These are phyloP conservation scores for Polychytrium aggregatum DNA, from an alignment of 192 early-diverging fungal species.

Conservation along the genomic window DNA sequence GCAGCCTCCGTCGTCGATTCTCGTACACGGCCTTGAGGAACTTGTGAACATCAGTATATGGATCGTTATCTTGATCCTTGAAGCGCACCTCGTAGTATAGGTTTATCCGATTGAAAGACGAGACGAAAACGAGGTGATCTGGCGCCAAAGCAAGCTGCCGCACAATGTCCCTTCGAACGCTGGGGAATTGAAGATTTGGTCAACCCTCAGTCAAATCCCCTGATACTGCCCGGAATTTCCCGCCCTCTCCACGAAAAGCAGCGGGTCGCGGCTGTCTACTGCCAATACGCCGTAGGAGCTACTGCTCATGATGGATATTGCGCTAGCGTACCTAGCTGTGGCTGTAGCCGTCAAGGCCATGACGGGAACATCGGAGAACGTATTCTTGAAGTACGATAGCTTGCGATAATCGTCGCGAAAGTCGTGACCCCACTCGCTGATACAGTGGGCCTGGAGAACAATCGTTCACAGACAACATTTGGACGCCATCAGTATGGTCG, in stretches of 20 bases:
- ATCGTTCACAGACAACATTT: too few species aligned
- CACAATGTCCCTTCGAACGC: constrained; percentile 26
- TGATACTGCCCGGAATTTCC: not conserved
- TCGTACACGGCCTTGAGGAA: constrained; percentile 14
- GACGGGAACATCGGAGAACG: constrained; percentile 51
- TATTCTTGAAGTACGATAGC: constrained; percentile 24
- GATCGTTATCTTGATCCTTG: constrained; percentile 22
- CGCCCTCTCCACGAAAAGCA: too few species aligned
- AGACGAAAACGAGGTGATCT: constrained; percentile 11
- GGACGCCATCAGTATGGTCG: too few species aligned
- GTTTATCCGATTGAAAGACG: constrained; percentile 33
- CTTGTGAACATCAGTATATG: constrained; percentile 17
- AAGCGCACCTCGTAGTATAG: constrained; percentile 36
- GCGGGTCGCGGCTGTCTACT: too few species aligned
- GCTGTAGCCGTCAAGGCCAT: constrained; percentile 74
- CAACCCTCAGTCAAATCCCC: not conserved
- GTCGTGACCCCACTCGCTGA: constrained; percentile 44
- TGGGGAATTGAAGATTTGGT: not conserved
- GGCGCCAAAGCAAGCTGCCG: constrained; percentile 22
- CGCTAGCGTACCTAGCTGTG: constrained; percentile 12
- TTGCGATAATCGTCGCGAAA: constrained; percentile 30
- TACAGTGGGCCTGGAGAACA: constrained; percentile 29
- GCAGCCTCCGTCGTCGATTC: constrained; percentile 10
- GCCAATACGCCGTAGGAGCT: too few species aligned
- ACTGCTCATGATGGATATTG: too few species aligned